These are phyloP conservation scores for Termitomyces titanicus DNA, from an alignment of 768 basidiomycete species.

Conservation along the genomic window DNA sequence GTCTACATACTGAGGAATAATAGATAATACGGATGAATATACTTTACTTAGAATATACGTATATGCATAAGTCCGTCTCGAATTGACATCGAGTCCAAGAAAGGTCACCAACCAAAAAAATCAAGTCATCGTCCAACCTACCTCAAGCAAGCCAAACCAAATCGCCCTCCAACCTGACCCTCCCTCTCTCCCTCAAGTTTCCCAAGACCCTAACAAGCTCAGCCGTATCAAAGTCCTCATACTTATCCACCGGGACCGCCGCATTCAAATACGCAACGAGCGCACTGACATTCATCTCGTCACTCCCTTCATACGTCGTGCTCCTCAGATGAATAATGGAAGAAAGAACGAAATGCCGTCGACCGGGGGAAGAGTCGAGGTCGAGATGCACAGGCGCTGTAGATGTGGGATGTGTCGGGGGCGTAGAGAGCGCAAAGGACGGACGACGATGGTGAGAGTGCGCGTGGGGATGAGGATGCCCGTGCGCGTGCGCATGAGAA, in stretches of 20 bases:
- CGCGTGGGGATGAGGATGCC: not conserved
- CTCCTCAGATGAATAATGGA: slow-evolving; percentile 64
- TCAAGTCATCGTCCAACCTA: too few species aligned
- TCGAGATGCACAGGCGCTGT: not conserved
- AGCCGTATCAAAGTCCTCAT: slow-evolving; percentile 77
- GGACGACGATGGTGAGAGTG: slow-evolving; percentile 15
- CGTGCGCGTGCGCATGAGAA: too few species aligned
- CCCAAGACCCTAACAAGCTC: slow-evolving; percentile 58
- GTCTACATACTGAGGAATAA: too few species aligned
- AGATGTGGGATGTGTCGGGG: not conserved
- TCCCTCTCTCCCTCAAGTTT: slow-evolving; percentile 41
- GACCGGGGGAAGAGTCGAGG: slow-evolving; percentile 53
- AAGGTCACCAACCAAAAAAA: too few species aligned
- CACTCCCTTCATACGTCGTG: slow-evolving; percentile 61
- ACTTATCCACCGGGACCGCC: slow-evolving; percentile 72
- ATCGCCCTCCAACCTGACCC: slow-evolving; percentile 52
- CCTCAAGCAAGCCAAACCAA: slow-evolving; percentile 12
- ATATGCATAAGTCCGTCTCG: too few species aligned
- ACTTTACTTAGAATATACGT: too few species aligned
- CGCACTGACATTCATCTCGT: slow-evolving; percentile 68
- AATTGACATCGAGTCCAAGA: too few species aligned
- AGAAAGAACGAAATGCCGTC: slow-evolving; percentile 56
- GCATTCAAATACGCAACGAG: slow-evolving; percentile 72
- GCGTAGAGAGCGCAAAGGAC: not conserved
- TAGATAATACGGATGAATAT: too few species aligned